A percentile compares a stretch with the other conserved stretches of the same genome.
These are phyloP conservation scores for Aspergillus chevalieri DNA, from an alignment of 2,329 filamentous ascomycete genomes.

Conservation along the genomic window DNA sequence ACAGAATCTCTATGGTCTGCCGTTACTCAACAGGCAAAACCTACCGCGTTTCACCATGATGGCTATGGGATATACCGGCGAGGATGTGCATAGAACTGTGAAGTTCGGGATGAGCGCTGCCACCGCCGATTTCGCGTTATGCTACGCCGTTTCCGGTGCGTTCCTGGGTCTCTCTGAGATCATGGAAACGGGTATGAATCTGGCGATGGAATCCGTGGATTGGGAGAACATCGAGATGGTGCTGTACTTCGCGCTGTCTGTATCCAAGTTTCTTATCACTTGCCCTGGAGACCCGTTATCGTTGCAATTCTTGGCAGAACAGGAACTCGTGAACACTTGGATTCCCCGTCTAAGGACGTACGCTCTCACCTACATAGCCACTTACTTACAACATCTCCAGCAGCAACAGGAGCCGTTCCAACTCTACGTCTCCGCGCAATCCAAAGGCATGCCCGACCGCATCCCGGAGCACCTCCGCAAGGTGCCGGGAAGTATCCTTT, in stretches of 20 bases:
- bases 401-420: constrained; percentile 10
- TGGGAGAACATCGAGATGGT: constrained; percentile 26
- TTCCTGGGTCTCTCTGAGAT: constrained; percentile 22
- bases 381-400: background rate
- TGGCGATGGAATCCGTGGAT: constrained; percentile 17
- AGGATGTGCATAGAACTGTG: background rate
- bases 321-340: background rate
- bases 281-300: background rate
- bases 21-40: constrained; percentile 10
- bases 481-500: constrained; percentile 5
- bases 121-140: constrained; percentile 24
- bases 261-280: constrained; percentile 16
- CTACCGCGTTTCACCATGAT: constrained; percentile 12
- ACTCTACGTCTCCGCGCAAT: constrained; percentile 20
- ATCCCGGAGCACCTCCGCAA: constrained; percentile 16
- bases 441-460: constrained; percentile 17
- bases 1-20: constrained; percentile 22
- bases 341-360: background rate
- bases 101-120: constrained; percentile 12
- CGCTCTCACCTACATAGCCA: background rate
- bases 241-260: constrained; percentile 21
- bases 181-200: constrained; percentile 18
- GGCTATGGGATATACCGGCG: constrained; percentile 8
- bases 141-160: constrained; percentile 24
- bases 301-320: background rate